Evolutionary conservation across 139 green algal species (phyloP).

Genomic region (Ostreobium quekettii): DNA sequence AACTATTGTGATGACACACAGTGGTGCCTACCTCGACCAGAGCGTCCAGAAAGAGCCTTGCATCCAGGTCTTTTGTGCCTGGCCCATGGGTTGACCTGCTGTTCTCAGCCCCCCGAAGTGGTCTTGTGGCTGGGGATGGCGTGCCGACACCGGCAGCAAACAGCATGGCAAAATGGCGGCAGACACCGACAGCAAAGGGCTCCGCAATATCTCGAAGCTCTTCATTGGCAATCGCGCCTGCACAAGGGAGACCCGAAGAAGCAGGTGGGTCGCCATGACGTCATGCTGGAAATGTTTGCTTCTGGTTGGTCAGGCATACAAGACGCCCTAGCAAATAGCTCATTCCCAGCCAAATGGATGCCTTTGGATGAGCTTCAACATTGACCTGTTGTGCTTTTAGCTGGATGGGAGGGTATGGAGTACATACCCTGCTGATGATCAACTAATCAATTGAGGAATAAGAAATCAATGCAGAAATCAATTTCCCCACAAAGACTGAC

Average conservation of each 20-base stretch:
- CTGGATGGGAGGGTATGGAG: too few relatives aligned
- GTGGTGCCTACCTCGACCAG: slow-evolving; percentile 49
- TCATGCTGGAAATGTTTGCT: too few relatives aligned
- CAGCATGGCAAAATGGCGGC: slow-evolving; percentile 87
- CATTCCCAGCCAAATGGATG: too few relatives aligned
- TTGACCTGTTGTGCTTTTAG: too few relatives aligned
- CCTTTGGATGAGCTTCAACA: too few relatives aligned
- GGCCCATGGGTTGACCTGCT: neutral
- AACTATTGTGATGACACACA: slow-evolving; percentile 5
- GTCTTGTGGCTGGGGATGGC: neutral
- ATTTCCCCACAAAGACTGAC: too few relatives aligned
- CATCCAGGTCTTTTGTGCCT: slow-evolving; percentile 56
- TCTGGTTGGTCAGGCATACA: too few relatives aligned
- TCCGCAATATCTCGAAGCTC: slow-evolving; percentile 42
- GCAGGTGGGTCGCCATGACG: neutral
- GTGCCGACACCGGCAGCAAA: slow-evolving; percentile 47
- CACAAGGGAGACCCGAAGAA: neutral
- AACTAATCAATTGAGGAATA: too few relatives aligned
- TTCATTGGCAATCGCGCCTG: slow-evolving; percentile 37
- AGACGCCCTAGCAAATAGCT: too few relatives aligned
- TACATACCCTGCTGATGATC: too few relatives aligned
- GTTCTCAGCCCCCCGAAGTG: neutral
- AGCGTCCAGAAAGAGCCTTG: slow-evolving; percentile 78
- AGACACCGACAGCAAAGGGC: slow-evolving; percentile 58
- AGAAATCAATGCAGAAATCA: too few relatives aligned